phyloP scores from a whole-genome alignment of 1,284 basidiomycete genomes.

The Puccinia hordei region DNA sequence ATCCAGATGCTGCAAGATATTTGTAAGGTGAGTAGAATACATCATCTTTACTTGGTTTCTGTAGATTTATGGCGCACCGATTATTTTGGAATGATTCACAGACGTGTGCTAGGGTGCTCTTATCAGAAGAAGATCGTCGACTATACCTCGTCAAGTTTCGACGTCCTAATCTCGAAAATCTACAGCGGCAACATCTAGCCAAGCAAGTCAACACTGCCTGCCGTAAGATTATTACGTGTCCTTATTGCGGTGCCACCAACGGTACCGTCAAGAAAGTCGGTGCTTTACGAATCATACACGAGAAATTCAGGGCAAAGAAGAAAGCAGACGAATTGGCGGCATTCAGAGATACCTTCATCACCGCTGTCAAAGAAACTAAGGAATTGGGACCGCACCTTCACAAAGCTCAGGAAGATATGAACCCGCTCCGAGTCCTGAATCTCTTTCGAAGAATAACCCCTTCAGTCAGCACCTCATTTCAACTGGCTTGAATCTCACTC shows the following conservation, averaged over 20 bases:
- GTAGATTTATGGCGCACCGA: slow-evolving; percentile 17
- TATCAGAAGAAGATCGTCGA: slow-evolving; percentile 84
- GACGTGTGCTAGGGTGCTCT: slow-evolving; percentile 92
- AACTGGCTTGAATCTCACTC: not conserved
- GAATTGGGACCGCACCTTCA: slow-evolving; percentile 81
- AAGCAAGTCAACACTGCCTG: slow-evolving; percentile 88
- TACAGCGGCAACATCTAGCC: slow-evolving; percentile 79
- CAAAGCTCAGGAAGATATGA: slow-evolving; percentile 91
- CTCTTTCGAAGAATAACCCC: slow-evolving; percentile 90
- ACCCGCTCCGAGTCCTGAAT: slow-evolving; percentile 89
- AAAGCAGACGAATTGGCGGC: slow-evolving; percentile 76
- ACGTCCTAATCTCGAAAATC: slow-evolving; percentile 84
- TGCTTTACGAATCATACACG: slow-evolving; percentile 92
- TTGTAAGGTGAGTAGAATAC: slow-evolving; percentile 73
- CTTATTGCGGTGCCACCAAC: slow-evolving; percentile 89
- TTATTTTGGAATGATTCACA: slow-evolving; percentile 58
- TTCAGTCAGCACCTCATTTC: slow-evolving; percentile 58
- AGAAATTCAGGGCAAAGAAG: slow-evolving; percentile 95
- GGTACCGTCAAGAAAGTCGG: slow-evolving; percentile 96
- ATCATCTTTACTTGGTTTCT: slow-evolving; percentile 2
- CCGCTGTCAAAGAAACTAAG: slow-evolving; percentile 82
- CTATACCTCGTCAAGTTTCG: slow-evolving; percentile 85
- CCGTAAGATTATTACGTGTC: slow-evolving; percentile 88
- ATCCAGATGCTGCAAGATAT: slow-evolving; percentile 92
- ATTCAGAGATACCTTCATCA: slow-evolving; percentile 81